Evolutionary conservation across 2,329 filamentous ascomycete genomes (phyloP).

Genomic region (Bretziella fagacearum): DNA sequence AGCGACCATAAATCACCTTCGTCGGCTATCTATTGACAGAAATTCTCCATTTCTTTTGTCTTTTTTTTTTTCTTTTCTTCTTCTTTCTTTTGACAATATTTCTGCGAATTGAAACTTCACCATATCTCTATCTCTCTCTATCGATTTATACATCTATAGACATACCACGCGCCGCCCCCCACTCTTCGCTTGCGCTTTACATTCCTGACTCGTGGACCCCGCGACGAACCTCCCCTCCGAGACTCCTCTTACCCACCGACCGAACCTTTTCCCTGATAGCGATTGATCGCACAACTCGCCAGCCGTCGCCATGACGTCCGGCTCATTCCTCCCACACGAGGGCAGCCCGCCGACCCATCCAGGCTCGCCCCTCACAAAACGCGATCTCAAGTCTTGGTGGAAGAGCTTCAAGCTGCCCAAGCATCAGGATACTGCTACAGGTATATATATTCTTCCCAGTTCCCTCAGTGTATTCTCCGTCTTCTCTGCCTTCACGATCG

Average conservation of each 20-base stretch:
- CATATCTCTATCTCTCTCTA: no score
- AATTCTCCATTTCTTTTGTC: not conserved
- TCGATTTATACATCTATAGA: no score
- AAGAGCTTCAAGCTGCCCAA: conserved; percentile 67
- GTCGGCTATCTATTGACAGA: not conserved
- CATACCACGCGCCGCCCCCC: no score
- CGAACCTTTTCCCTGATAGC: no score
- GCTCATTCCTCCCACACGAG: conserved; percentile 21
- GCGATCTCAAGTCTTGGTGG: conserved; percentile 93
- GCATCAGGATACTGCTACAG: conserved; percentile 30
- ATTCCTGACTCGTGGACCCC: no score
- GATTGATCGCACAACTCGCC: not conserved
- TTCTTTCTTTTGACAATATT: not conserved
- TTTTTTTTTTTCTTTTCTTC: not conserved
- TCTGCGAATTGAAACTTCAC: no score
- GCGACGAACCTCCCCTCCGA: no score
- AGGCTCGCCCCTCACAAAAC: conserved; percentile 62
- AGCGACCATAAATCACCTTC: not conserved
- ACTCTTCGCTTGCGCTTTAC: no score
- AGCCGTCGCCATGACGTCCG: conserved; percentile 22
- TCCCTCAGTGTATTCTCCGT: not conserved
- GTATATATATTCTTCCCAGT: conserved; percentile 28
- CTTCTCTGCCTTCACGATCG: not conserved
- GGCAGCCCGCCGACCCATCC: conserved; percentile 25
- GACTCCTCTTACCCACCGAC: no score